Base-by-base conservation (phyloP, 164 flowering plant genomes). In the Kalanchoe fedtschenkoi region DNA sequence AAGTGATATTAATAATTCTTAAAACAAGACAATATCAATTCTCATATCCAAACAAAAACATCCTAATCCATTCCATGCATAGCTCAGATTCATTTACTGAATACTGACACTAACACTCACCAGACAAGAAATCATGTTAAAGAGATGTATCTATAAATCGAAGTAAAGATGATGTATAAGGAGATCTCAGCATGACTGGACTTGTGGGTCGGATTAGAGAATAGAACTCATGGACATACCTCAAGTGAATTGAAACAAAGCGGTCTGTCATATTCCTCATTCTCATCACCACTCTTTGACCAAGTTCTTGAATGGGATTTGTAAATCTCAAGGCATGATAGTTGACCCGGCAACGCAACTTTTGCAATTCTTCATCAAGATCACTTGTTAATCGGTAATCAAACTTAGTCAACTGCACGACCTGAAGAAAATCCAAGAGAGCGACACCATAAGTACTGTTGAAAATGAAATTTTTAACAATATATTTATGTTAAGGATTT, bases 301-400 rank as follows among this genome's bases (percentile, higher is more conserved):
- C 99, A 62, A 95, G 67, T 61, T 79, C 79, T 66, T 63, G 67
- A 35, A 95, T 83, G n/a, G 93, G 85, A 69, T 81, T 80, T 32
- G 85, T 83, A 75, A 91, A 95, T 73, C 86, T 81, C 34, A 95
- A 75, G 58, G 97, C 93, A 78, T 91, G 95, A 78, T 77, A 91
- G 62, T 91, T 95, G 44, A 87, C 99, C 42, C 97, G 84, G 72
- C 99, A 91, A 34, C 97, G 88, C 71, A 95, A 66, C 77, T 80
- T 95, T 62, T 91, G 97, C 17, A 91, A 74, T 33, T 87, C 91
- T 44, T 83, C 83, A 56, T 84, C 84, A 61, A 95, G 78, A 63
- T 76, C 68, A 72, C 70, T 90, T 53, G 99, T 77, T 63, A 95
- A 96, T 77, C 99, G 78, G 74, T 82, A 95, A 70, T 95, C 99